A percentile compares a stretch with the other conserved stretches of the same genome.
Evolutionary conservation across 1,284 basidiomycete genomes (phyloP).

Genomic region (Neonothopanus nambi): DNA sequence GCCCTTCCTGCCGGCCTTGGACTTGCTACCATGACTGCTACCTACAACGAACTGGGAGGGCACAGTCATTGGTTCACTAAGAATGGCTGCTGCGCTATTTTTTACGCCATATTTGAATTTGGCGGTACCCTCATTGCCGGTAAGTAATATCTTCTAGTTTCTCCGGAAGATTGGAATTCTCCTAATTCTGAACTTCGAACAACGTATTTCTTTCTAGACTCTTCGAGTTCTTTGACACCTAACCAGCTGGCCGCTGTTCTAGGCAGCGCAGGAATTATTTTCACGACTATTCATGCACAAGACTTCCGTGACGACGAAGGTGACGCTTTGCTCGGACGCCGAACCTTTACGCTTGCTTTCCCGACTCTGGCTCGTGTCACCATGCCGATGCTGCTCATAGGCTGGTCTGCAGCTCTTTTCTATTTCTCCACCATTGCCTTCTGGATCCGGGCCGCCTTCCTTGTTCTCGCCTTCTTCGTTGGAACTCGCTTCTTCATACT

Average conservation of each 20-base stretch:
- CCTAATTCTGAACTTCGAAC: no score
- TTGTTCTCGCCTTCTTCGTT: not conserved
- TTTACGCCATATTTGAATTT: constrained; percentile 10
- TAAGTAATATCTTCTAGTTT: not conserved
- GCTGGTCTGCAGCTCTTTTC: constrained; percentile 1
- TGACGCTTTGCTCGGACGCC: constrained; percentile 29
- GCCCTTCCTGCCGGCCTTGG: not conserved
- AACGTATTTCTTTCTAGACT: no score
- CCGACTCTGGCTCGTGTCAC: constrained; percentile 8
- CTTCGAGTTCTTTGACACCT: not conserved
- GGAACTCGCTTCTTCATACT: constrained; percentile 5
- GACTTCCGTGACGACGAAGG: constrained; percentile 40
- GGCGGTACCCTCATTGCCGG: constrained; percentile 10
- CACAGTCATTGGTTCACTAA: constrained; percentile 10
- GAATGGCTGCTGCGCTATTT: constrained; percentile 7
- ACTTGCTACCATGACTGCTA: not conserved
- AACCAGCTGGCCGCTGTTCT: constrained; percentile 22
- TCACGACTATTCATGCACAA: constrained; percentile 39
- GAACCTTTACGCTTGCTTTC: constrained; percentile 30
- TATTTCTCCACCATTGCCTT: not conserved
- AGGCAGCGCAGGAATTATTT: constrained; percentile 29
- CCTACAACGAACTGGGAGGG: constrained; percentile 8
- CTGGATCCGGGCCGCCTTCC: not conserved
- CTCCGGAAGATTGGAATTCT: no score
- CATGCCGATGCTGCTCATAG: constrained; percentile 9